Evolutionary conservation across 768 basidiomycete species (phyloP).

Genomic region (Pisolithus tinctorius): DNA sequence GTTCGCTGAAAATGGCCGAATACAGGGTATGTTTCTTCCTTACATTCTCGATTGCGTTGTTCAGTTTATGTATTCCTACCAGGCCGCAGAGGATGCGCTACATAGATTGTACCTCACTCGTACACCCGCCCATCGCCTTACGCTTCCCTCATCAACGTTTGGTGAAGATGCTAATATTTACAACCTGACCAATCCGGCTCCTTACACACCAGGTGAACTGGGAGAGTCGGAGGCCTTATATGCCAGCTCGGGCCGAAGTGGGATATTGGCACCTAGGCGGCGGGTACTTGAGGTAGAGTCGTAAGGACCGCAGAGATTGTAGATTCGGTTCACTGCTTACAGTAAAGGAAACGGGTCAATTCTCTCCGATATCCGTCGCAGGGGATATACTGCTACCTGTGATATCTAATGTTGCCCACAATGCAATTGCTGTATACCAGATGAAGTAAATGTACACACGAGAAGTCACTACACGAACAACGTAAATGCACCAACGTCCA

Average conservation of each 20-base stretch:
- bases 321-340: no score
- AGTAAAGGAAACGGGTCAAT: no score
- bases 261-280: no score
- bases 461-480: no score
- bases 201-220: slow-evolving; percentile 45
- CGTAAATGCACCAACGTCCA: not conserved
- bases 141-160: slow-evolving; percentile 67
- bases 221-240: slow-evolving; percentile 51
- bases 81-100: slow-evolving; percentile 86
- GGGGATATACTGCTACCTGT: no score
- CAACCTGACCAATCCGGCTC: slow-evolving; percentile 34
- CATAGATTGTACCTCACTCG: slow-evolving; percentile 39
- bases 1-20: slow-evolving; percentile 56
- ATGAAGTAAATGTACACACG: no score
- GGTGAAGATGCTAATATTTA: slow-evolving; percentile 50
- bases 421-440: no score
- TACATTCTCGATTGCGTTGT: not conserved
- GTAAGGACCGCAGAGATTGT: no score
- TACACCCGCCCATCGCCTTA: slow-evolving; percentile 26
- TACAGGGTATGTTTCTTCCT: slow-evolving; percentile 57
- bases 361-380: no score
- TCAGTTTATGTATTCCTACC: not conserved
- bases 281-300: no score
- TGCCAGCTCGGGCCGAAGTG: not conserved
- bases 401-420: slow-evolving; percentile 21